Conservation (phyloP, 1,284 basidiomycete genomes). For the Ganoderma sinense region DNA sequence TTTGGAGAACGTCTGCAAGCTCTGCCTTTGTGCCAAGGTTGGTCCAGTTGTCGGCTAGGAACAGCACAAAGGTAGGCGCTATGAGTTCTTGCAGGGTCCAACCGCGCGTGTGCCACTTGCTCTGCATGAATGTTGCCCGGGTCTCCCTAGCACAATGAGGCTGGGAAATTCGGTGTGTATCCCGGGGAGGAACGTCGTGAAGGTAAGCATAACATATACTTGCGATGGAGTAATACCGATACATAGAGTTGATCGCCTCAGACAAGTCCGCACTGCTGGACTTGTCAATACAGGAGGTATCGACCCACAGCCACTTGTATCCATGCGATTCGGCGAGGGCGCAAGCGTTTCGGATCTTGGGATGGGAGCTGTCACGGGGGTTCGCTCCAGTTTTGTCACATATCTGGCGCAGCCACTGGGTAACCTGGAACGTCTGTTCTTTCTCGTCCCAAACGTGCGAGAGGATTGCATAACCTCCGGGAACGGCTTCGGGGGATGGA, state of each 20-base stretch:
- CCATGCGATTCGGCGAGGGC: background rate
- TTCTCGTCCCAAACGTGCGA: slow-evolving; percentile 6
- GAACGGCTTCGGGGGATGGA: background rate
- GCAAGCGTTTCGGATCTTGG: background rate
- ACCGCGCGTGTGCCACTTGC: slow-evolving; percentile 3
- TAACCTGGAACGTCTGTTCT: slow-evolving; percentile 11
- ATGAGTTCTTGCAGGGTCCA: slow-evolving; percentile 8
- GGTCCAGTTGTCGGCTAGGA: background rate
- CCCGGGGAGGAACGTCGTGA: slow-evolving; percentile 1
- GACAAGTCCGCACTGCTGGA: slow-evolving; percentile 9
- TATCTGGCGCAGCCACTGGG: background rate
- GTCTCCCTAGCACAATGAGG: no score
- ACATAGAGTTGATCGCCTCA: slow-evolving; percentile 17
- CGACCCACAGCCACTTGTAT: slow-evolving; percentile 4
- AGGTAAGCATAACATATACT: slow-evolving; percentile 13
- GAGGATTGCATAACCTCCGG: slow-evolving; percentile 9
- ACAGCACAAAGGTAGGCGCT: slow-evolving; percentile 34
- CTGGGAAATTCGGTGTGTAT: no score
- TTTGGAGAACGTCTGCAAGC: slow-evolving; percentile 7
- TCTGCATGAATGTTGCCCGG: no score
- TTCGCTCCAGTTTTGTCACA: background rate
- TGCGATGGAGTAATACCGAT: slow-evolving; percentile 3
- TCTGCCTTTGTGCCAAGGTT: slow-evolving; percentile 11
- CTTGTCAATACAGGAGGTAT: slow-evolving; percentile 14
- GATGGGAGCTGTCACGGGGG: background rate